Conservation (phyloP, 805 yeast genomes). For the Teunomyces panamensis region DNA sequence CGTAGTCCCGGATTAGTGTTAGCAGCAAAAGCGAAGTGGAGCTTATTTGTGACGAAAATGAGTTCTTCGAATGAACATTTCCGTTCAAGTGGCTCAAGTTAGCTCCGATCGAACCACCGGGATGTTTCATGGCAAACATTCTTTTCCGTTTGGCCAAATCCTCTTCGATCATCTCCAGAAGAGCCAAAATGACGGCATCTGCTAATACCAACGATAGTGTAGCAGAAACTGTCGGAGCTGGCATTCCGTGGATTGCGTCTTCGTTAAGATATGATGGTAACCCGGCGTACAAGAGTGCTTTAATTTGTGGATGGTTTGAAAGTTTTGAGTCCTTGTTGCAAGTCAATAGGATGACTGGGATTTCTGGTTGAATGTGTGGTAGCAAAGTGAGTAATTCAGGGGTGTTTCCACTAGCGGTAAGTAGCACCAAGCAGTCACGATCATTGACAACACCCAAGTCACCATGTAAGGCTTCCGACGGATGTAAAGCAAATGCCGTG, state of each 20-base stretch:
- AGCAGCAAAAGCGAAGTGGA: slow-evolving; percentile 11
- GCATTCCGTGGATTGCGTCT: slow-evolving; percentile 64
- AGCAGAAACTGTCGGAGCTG: slow-evolving; percentile 86
- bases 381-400: slow-evolving; percentile 64
- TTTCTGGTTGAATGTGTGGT: slow-evolving; percentile 51
- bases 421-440: slow-evolving; percentile 55
- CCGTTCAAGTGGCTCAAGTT: slow-evolving; percentile 36
- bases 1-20: slow-evolving; percentile 6
- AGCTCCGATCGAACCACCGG: slow-evolving; percentile 87
- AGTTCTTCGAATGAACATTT: slow-evolving; percentile 11
- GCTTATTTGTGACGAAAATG: slow-evolving; percentile 13
- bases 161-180: slow-evolving; percentile 62
- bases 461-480: slow-evolving; percentile 87
- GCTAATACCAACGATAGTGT: slow-evolving; percentile 72
- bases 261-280: slow-evolving; percentile 60
- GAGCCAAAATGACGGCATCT: slow-evolving; percentile 73
- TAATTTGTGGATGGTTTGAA: slow-evolving; percentile 48
- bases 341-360: slow-evolving; percentile 62
- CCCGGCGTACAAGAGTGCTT: slow-evolving; percentile 58
- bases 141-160: slow-evolving; percentile 53
- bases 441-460: slow-evolving; percentile 72
- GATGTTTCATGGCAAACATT: slow-evolving; percentile 71
- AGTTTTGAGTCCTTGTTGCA: slow-evolving; percentile 57
- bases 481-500: slow-evolving; percentile 67
- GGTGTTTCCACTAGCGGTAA: slow-evolving; percentile 81